Evolutionary conservation across 257 asterid genomes (phyloP).

Genomic region (Lycium ferocissimum): DNA sequence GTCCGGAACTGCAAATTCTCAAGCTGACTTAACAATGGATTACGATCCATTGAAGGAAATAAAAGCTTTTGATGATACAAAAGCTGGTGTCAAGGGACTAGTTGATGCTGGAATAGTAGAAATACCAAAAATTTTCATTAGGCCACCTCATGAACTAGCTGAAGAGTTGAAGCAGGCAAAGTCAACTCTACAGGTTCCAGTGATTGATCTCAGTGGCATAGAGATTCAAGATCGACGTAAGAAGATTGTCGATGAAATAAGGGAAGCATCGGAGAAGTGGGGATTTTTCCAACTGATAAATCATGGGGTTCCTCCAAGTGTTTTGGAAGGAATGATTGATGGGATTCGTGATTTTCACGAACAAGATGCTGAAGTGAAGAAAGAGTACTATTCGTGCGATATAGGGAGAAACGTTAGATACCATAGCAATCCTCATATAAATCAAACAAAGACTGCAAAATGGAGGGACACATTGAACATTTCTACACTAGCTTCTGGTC

Average conservation of each 20-base stretch:
- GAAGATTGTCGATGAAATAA: slow-evolving; percentile 42
- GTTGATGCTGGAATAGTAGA: slow-evolving; percentile 39
- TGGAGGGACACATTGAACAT: slow-evolving; percentile 75
- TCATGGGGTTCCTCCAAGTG: slow-evolving; percentile 56
- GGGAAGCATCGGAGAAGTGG: slow-evolving; percentile 57
- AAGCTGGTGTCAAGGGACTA: slow-evolving; percentile 39
- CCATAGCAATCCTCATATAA: slow-evolving; percentile 60
- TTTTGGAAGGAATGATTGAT: slow-evolving; percentile 58
- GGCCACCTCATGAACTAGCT: slow-evolving; percentile 48
- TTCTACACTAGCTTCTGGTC: slow-evolving; percentile 27
- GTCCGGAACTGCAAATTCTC: background rate
- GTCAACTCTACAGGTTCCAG: slow-evolving; percentile 47
- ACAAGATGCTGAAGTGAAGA: slow-evolving; percentile 59
- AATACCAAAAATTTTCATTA: slow-evolving; percentile 43
- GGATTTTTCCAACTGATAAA: slow-evolving; percentile 68
- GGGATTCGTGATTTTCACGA: slow-evolving; percentile 68
- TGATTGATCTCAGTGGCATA: slow-evolving; percentile 54
- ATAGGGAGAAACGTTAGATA: slow-evolving; percentile 43
- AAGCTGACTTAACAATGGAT: slow-evolving; percentile 13
- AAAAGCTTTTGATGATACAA: slow-evolving; percentile 39
- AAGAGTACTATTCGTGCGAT: slow-evolving; percentile 45
- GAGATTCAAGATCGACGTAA: slow-evolving; percentile 31
- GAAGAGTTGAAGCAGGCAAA: slow-evolving; percentile 38
- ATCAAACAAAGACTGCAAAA: slow-evolving; percentile 51
- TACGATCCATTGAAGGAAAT: slow-evolving; percentile 29